phyloP scores from a whole-genome alignment of 148 eudicot genomes.

The Hydrangea macrophylla region DNA sequence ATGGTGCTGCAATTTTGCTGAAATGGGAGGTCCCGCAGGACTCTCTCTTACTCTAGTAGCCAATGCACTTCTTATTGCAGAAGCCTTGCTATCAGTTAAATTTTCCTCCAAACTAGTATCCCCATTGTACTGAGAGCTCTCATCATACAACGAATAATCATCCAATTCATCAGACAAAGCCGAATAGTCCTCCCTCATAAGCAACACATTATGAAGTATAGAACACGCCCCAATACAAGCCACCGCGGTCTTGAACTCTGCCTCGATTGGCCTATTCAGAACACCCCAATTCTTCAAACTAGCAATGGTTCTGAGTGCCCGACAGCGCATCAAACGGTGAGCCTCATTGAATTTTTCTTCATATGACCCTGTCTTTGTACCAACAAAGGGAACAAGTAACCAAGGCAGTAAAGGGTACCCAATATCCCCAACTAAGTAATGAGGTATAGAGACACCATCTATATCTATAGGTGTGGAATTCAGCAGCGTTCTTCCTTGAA shows the following conservation, averaged over 20 bases:
- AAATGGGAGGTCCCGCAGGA: not conserved
- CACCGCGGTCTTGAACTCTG: slow-evolving; percentile 54
- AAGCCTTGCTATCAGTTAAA: slow-evolving; percentile 24
- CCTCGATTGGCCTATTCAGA: slow-evolving; percentile 58
- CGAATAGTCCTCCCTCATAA: slow-evolving; percentile 75
- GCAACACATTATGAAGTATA: slow-evolving; percentile 80
- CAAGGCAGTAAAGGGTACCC: slow-evolving; percentile 79
- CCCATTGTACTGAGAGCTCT: slow-evolving; percentile 9
- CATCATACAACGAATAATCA: slow-evolving; percentile 24
- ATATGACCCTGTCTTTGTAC: slow-evolving; percentile 33
- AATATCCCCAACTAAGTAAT: slow-evolving; percentile 58
- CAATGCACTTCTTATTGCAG: slow-evolving; percentile 50
- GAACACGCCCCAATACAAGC: slow-evolving; percentile 89
- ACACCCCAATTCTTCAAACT: slow-evolving; percentile 89
- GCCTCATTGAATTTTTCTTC: slow-evolving; percentile 51
- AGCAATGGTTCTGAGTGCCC: slow-evolving; percentile 37
- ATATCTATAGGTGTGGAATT: slow-evolving; percentile 25
- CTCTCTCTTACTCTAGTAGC: slow-evolving; percentile 39
- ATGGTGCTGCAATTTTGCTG: not conserved
- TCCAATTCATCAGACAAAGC: slow-evolving; percentile 37
- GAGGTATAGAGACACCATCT: slow-evolving; percentile 40
- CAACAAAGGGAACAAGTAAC: slow-evolving; percentile 55
- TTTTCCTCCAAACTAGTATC: slow-evolving; percentile 22
- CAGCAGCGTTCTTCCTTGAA: slow-evolving; percentile 43
- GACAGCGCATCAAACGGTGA: slow-evolving; percentile 27